Evolutionary conservation across 495 filamentous ascomycete genomes (phyloP).

Genomic region (Acidiella bohemica): DNA sequence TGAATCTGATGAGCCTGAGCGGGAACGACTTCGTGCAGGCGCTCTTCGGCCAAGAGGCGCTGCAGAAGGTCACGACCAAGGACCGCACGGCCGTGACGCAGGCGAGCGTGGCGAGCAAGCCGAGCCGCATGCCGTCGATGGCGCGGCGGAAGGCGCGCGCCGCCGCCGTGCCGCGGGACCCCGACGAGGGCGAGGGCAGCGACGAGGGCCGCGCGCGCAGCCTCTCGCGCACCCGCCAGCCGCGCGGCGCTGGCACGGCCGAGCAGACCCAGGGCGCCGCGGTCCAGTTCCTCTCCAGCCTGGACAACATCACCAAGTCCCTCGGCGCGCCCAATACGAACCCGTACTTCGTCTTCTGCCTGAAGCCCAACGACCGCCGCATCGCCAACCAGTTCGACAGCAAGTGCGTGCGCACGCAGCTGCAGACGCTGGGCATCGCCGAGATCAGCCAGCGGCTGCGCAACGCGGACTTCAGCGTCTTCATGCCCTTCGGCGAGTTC

Average conservation of each 20-base stretch:
- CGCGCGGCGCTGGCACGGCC: neutral
- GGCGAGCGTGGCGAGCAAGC: slow-evolving; percentile 88
- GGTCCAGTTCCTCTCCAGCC: slow-evolving; percentile 76
- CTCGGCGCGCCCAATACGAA: slow-evolving; percentile 71
- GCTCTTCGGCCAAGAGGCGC: slow-evolving; percentile 82
- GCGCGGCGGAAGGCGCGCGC: slow-evolving; percentile 53
- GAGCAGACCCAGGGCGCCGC: slow-evolving; percentile 65
- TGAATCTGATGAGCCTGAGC: slow-evolving; percentile 84
- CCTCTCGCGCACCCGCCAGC: slow-evolving; percentile 1
- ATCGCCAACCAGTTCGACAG: slow-evolving; percentile 99
- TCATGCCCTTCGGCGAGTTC: slow-evolving; percentile 92
- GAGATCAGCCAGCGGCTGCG: slow-evolving; percentile 88
- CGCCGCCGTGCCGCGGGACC: slow-evolving; percentile 26
- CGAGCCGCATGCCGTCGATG: slow-evolving; percentile 82
- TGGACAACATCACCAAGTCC: slow-evolving; percentile 78
- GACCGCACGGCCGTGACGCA: slow-evolving; percentile 89
- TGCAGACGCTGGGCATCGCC: slow-evolving; percentile 91
- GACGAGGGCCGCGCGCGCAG: slow-evolving; percentile 28
- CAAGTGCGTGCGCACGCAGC: slow-evolving; percentile 88
- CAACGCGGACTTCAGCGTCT: slow-evolving; percentile 89
- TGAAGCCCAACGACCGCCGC: slow-evolving; percentile 92
- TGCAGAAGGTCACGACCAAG: slow-evolving; percentile 75
- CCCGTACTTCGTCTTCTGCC: slow-evolving; percentile 88
- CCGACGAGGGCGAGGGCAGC: slow-evolving; percentile 42
- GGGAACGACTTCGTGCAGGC: slow-evolving; percentile 78